phyloP scores from a whole-genome alignment of 1,139 yeast species.

The Torulaspora globosa region DNA sequence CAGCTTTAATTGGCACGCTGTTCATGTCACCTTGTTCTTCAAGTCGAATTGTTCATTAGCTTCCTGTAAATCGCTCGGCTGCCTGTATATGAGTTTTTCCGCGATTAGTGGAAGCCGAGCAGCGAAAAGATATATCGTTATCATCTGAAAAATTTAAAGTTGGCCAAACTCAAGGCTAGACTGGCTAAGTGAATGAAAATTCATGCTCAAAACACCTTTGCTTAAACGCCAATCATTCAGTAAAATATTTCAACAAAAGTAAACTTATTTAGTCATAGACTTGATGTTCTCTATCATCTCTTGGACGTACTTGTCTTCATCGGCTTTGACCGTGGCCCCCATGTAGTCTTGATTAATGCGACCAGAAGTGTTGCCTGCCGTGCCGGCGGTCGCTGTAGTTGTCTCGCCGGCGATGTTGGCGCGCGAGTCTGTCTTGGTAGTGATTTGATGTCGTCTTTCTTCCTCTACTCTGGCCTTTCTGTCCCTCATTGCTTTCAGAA shows the following conservation, averaged over 20 bases:
- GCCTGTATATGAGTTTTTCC: slow-evolving; percentile 1
- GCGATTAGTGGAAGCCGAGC: slow-evolving; percentile 4
- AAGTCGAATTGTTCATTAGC: background rate
- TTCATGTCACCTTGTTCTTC: slow-evolving; percentile 4
- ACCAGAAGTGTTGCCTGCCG: background rate
- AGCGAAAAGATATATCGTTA: too few relatives aligned
- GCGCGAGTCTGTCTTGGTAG: slow-evolving; percentile 16
- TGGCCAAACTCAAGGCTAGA: too few relatives aligned
- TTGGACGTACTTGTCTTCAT: slow-evolving; percentile 20
- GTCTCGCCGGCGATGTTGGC: slow-evolving; percentile 24
- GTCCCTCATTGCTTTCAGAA: slow-evolving; percentile 54
- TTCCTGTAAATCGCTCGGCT: slow-evolving; percentile 6
- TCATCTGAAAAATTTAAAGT: too few relatives aligned
- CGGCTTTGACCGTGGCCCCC: slow-evolving; percentile 16
- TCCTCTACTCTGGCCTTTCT: slow-evolving; percentile 21
- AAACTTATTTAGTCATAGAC: slow-evolving; percentile 8
- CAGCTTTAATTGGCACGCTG: background rate
- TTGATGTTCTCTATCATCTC: slow-evolving; percentile 18
- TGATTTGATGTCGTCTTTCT: slow-evolving; percentile 16
- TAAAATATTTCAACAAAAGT: too few relatives aligned
- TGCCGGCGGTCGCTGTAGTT: background rate
- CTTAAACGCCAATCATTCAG: too few relatives aligned
- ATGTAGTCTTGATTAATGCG: slow-evolving; percentile 7
- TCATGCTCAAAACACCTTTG: too few relatives aligned
- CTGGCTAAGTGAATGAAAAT: background rate